Conservation (phyloP, 345 rosid species). For the Melaleuca quinquenervia region DNA sequence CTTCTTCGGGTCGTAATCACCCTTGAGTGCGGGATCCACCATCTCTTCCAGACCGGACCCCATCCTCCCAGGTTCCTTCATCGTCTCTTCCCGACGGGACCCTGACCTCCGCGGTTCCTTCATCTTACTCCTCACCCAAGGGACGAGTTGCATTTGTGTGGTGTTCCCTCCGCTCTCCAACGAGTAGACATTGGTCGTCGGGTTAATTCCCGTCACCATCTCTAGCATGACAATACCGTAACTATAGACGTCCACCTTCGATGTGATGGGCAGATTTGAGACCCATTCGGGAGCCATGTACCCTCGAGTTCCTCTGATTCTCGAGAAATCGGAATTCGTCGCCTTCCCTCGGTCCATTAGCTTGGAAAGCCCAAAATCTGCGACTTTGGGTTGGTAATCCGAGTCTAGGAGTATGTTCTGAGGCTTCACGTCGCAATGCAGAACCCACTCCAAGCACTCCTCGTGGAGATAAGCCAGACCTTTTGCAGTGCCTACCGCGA, state of each 20-base stretch:
- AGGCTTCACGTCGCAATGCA: constrained; percentile 18
- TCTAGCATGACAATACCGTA: constrained; percentile 29
- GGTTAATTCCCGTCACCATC: constrained; percentile 18
- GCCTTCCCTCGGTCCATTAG: constrained; percentile 2
- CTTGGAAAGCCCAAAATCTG: constrained; percentile 24
- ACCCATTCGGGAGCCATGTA: constrained; percentile 20
- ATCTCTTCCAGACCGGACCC: constrained; percentile 9
- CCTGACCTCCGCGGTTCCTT: background rate
- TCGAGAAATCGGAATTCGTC: constrained; percentile 1
- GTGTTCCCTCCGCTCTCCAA: background rate
- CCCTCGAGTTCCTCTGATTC: constrained; percentile 15
- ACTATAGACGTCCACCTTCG: constrained; percentile 30
- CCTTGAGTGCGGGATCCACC: constrained; percentile 1
- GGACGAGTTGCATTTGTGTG: constrained; percentile 8
- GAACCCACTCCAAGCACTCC: constrained; percentile 22
- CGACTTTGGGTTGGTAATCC: constrained; percentile 7
- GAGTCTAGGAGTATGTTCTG: constrained; percentile 19
- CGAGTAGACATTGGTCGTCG: background rate
- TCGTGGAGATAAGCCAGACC: constrained; percentile 25
- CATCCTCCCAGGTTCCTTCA: background rate
- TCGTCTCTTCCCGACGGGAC: constrained; percentile 10
- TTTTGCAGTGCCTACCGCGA: constrained; percentile 15
- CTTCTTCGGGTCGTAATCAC: background rate
- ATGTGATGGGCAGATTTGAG: constrained; percentile 2
- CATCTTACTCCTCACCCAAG: constrained; percentile 16